These are phyloP conservation scores for Globisporangium abappressorium DNA, from an alignment of 352 stramenopile species.

Conservation along the genomic window DNA sequence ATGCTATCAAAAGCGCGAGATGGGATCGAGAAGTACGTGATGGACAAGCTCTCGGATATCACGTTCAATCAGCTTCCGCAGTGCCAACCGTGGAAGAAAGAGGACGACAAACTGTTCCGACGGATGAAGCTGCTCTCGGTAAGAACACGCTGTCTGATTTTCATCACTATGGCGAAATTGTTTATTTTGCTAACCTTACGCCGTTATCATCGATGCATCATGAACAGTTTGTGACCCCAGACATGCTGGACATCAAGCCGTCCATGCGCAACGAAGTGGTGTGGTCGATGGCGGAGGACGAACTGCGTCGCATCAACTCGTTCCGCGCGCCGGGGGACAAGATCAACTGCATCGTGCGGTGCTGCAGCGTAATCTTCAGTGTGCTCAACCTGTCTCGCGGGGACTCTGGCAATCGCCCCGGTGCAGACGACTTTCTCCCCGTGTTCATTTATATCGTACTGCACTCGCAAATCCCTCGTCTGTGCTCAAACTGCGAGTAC, in stretches of 20 bases:
- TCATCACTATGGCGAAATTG: not conserved
- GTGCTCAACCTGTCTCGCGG: conserved; percentile 80
- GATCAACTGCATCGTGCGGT: conserved; percentile 87
- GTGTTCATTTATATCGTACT: conserved; percentile 93
- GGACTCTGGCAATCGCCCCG: conserved; percentile 59
- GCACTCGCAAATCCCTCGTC: conserved; percentile 82
- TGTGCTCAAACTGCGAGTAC: conserved; percentile 91
- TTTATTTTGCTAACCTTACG: conserved; percentile 3
- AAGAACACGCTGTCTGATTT: conserved; percentile 6
- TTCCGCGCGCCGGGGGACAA: conserved; percentile 87
- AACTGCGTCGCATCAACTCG: conserved; percentile 88
- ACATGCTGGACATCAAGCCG: conserved; percentile 90
- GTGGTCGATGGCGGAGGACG: conserved; percentile 85
- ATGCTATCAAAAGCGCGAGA: conserved; percentile 69
- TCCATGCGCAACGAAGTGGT: conserved; percentile 90
- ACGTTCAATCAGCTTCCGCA: conserved; percentile 70
- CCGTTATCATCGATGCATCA: not conserved
- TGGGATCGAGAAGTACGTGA: conserved; percentile 90
- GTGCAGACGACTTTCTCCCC: conserved; percentile 89
- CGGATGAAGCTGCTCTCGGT: conserved; percentile 86
- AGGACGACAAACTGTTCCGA: conserved; percentile 66
- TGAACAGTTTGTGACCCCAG: conserved; percentile 68
- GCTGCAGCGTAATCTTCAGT: conserved; percentile 89
- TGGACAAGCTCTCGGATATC: conserved; percentile 85
- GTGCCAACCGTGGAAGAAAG: conserved; percentile 62